A percentile compares a stretch with the other conserved stretches of the same genome.
These are phyloP conservation scores for Pseudogymnoascus sp. DNA, from an alignment of 2,329 filamentous ascomycete species.

Conservation along the genomic window DNA sequence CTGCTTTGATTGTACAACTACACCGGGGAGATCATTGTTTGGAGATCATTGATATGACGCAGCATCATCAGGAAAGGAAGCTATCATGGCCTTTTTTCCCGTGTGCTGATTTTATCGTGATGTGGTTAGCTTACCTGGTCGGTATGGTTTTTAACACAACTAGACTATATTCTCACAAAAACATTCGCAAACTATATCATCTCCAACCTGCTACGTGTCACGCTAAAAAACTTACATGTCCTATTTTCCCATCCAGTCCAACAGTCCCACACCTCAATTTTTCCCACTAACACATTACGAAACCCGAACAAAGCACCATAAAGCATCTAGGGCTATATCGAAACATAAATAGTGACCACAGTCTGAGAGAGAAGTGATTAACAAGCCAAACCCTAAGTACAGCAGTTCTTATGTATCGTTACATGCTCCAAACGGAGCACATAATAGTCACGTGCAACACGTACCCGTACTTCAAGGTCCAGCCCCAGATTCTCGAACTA, in stretches of 20 bases:
- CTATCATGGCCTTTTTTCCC: background rate
- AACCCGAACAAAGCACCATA: background rate
- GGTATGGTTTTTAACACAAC: constrained; percentile 9
- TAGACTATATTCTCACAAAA: constrained; percentile 10
- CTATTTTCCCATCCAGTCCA: background rate
- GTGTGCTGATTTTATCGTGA: constrained; percentile 3
- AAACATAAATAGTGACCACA: background rate
- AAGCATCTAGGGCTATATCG: background rate
- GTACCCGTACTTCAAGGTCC: background rate
- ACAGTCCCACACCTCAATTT: background rate
- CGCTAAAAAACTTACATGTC: background rate
- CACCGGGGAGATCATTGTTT: constrained; percentile 8
- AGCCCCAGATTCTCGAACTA: background rate
- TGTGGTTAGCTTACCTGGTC: constrained; percentile 6
- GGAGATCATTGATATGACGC: constrained; percentile 2
- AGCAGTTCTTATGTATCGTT: background rate
- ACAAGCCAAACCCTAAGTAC: background rate
- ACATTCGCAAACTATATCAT: constrained; percentile 7
- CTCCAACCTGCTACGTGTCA: background rate
- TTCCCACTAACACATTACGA: background rate
- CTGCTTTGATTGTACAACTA: constrained; percentile 8
- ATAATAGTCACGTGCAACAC: background rate
- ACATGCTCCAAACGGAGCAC: background rate
- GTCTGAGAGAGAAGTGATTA: background rate
- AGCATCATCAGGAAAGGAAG: background rate